Evolutionary conservation across 116 monocot genomes (phyloP).

Genomic region (Dioscorea cayenensis): DNA sequence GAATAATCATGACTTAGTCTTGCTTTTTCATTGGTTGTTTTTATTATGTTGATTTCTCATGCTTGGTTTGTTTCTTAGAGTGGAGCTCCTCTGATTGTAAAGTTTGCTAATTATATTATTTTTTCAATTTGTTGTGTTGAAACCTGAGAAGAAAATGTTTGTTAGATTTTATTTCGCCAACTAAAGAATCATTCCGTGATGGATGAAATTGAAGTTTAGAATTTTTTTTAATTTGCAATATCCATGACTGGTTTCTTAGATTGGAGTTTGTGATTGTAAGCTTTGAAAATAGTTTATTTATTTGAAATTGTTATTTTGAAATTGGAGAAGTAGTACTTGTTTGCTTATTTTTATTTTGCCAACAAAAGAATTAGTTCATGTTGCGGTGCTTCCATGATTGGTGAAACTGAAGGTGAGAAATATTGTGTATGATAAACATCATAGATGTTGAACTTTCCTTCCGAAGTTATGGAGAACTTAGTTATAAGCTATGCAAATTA

Average conservation of each 20-base stretch:
- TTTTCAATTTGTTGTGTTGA: too few species aligned
- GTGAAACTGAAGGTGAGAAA: neutral
- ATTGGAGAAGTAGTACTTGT: neutral
- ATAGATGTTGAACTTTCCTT: neutral
- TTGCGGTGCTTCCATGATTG: neutral
- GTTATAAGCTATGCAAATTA: neutral
- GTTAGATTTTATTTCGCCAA: neutral
- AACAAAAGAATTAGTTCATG: neutral
- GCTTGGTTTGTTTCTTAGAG: too few species aligned
- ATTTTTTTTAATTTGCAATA: neutral
- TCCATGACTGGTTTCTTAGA: too few species aligned
- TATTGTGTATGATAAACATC: neutral
- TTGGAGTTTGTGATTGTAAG: too few species aligned
- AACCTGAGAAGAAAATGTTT: neutral
- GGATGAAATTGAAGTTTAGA: neutral
- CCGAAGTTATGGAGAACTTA: neutral
- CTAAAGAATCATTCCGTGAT: neutral
- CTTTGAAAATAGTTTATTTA: too few species aligned
- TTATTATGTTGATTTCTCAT: too few species aligned
- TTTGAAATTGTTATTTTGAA: too few species aligned
- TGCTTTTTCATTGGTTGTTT: too few species aligned
- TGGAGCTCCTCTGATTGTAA: too few species aligned
- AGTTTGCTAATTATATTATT: too few species aligned
- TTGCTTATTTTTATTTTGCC: neutral
- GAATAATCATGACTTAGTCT: too few species aligned